Percentiles rank a stretch among this genome's conserved stretches.
phyloP scores from a whole-genome alignment of 1,284 basidiomycete genomes.

The Amylostereum chailletii region DNA sequence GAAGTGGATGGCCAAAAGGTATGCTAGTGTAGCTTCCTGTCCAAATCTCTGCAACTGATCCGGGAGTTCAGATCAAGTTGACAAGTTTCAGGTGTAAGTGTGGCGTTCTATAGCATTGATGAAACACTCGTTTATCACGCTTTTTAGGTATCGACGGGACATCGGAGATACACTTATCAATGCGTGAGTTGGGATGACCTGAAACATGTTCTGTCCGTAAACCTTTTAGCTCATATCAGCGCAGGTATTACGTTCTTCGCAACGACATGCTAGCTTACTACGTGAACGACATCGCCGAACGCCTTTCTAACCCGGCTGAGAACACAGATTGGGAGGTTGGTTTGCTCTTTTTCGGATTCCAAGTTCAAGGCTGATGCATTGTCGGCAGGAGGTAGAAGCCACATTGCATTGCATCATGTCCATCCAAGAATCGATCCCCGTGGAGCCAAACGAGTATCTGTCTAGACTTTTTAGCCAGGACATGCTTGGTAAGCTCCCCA shows the following conservation, averaged over 20 bases:
- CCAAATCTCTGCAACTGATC: slow-evolving; percentile 4
- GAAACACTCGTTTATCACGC: slow-evolving; percentile 12
- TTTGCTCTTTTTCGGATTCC: not conserved
- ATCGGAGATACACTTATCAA: slow-evolving; percentile 88
- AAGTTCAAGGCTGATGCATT: not conserved
- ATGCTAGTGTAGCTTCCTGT: slow-evolving; percentile 12
- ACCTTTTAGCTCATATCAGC: not conserved
- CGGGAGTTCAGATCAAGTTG: slow-evolving; percentile 49
- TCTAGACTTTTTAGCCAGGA: slow-evolving; percentile 62
- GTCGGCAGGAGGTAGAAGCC: slow-evolving; percentile 68
- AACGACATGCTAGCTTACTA: slow-evolving; percentile 73
- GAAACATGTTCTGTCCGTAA: slow-evolving; percentile 1
- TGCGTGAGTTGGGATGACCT: slow-evolving; percentile 46
- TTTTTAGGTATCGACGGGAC: slow-evolving; percentile 69
- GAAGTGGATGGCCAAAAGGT: slow-evolving; percentile 65
- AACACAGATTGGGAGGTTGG: slow-evolving; percentile 64
- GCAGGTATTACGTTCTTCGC: slow-evolving; percentile 80
- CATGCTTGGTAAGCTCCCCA: slow-evolving; percentile 60
- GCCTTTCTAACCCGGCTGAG: slow-evolving; percentile 31
- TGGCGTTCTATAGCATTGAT: slow-evolving; percentile 13
- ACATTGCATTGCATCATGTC: slow-evolving; percentile 78
- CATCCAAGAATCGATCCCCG: slow-evolving; percentile 78
- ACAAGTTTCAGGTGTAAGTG: slow-evolving; percentile 67
- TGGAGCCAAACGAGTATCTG: slow-evolving; percentile 60
- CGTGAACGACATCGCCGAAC: slow-evolving; percentile 49